Conservation (phyloP, 371 early-diverging fungal species). For the Umbelopsis sp. region DNA sequence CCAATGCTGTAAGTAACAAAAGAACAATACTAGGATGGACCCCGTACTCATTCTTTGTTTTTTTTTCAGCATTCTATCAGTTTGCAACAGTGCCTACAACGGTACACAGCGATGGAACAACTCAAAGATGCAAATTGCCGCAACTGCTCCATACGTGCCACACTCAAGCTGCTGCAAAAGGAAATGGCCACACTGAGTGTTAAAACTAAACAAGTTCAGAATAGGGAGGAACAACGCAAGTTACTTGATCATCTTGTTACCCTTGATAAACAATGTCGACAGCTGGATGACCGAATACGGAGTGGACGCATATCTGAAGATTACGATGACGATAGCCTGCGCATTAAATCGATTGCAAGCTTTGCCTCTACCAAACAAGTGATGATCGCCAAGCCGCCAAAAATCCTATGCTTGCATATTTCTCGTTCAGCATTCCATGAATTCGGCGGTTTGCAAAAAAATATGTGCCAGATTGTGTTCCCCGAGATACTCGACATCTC, state of each 20-base stretch:
- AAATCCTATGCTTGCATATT: slow-evolving; percentile 76
- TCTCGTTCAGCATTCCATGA: slow-evolving; percentile 74
- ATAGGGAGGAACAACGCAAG: slow-evolving; percentile 4
- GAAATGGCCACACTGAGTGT: slow-evolving; percentile 25
- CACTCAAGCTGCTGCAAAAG: slow-evolving; percentile 38
- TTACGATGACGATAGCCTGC: background rate
- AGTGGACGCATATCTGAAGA: background rate
- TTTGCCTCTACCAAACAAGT: slow-evolving; percentile 63
- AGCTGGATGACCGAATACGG: background rate
- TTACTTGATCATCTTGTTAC: background rate
- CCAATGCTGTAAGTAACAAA: slow-evolving; percentile 24
- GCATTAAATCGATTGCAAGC: slow-evolving; percentile 39
- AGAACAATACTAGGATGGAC: slow-evolving; percentile 11
- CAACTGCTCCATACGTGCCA: slow-evolving; percentile 64
- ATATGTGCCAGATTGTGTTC: slow-evolving; percentile 73
- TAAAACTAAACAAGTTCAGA: background rate
- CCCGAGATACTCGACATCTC: slow-evolving; percentile 73
- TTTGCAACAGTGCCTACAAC: slow-evolving; percentile 59
- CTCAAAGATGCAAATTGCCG: slow-evolving; percentile 67
- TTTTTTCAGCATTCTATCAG: slow-evolving; percentile 38
- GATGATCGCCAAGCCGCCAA: slow-evolving; percentile 62
- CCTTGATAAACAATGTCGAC: slow-evolving; percentile 12
- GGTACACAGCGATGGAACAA: slow-evolving; percentile 63
- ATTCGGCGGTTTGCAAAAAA: slow-evolving; percentile 69
- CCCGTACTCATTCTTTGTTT: background rate